Evolutionary conservation across 2,329 filamentous ascomycete genomes (phyloP), one percentile per base, ranked within the genome.

Genomic region (Chrysosporium keratinophilum): DNA sequence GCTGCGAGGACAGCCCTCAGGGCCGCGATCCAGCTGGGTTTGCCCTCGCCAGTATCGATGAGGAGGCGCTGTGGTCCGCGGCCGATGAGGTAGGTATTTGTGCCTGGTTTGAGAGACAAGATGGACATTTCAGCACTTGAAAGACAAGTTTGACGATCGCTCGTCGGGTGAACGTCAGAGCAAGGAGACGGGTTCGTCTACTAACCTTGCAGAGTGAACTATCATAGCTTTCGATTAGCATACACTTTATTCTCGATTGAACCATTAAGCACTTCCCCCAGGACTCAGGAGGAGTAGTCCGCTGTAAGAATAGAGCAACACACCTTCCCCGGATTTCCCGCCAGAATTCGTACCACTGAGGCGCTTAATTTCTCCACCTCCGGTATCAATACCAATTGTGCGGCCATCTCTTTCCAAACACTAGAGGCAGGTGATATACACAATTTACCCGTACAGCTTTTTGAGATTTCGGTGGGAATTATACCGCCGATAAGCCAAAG

Each of bases 41-140:
- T 79, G 45, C 91, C 93, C 69, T 95, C 85, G 47, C 87, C 93
- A 0, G 90, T 95, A 71, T 98, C 93, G 64, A 98, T 82, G 19
- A 98, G 79, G 55, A 97, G 77, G 9, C 93, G 83, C 5, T 73
- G 71, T 5, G 74, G 67, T 2, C 90, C 91, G 5, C 79, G 83
- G 55, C 93, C 93, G 56, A 98, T 65, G 15, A 98, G 78, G 68
- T 98, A 98, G 34, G 93, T 98, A 69, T 98, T 98, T 61, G 93
- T 96, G 58, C 89, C 77, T 79, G 60, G 35, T 48, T 6, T 31
- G 23, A 6, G 15, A 19, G 10, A 14, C 5, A 20, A 3, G 39
- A 37, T 44, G 40, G 49, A 7, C 19, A 7, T 5, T 35, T 34
- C 7, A 33, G 31, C 52, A 43, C 15, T 31, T 2, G 35, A n/a